Evolutionary conservation across 768 basidiomycete species (phyloP).

Genomic region (Lyophyllum shimeji): DNA sequence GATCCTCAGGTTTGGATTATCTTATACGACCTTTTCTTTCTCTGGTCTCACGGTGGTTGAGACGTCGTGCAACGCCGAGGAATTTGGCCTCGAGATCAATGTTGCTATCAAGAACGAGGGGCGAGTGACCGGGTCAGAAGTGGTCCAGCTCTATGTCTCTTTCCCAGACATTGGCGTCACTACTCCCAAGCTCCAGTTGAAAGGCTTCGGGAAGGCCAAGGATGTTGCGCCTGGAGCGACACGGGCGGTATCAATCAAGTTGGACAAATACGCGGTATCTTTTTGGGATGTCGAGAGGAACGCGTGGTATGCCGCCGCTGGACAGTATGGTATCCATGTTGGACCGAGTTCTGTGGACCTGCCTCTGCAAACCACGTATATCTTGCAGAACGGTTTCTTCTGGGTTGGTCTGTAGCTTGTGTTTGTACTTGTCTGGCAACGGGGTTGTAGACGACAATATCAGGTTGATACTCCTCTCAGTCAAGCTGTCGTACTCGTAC

Average conservation of each 20-base stretch:
- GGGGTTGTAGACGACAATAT: not conserved
- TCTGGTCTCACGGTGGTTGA: slow-evolving; percentile 42
- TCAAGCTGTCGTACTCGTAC: too few relatives aligned
- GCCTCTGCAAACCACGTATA: slow-evolving; percentile 22
- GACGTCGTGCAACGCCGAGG: slow-evolving; percentile 21
- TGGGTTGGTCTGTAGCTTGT: slow-evolving; percentile 30
- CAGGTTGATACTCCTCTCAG: not conserved
- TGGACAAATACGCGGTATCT: slow-evolving; percentile 72
- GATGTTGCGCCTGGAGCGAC: slow-evolving; percentile 49
- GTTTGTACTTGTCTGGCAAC: not conserved
- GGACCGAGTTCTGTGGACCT: slow-evolving; percentile 39
- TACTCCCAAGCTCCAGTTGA: slow-evolving; percentile 61
- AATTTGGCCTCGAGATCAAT: slow-evolving; percentile 36
- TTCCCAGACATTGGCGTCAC: slow-evolving; percentile 49
- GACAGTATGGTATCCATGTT: slow-evolving; percentile 48
- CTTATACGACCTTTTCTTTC: slow-evolving; percentile 70
- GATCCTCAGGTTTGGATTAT: slow-evolving; percentile 60
- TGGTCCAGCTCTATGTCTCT: slow-evolving; percentile 64
- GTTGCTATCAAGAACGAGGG: slow-evolving; percentile 60
- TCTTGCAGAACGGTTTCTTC: slow-evolving; percentile 20
- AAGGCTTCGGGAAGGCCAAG: slow-evolving; percentile 61
- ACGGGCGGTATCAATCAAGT: slow-evolving; percentile 35
- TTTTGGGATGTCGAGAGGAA: slow-evolving; percentile 51
- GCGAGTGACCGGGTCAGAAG: slow-evolving; percentile 51
- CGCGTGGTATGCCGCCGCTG: slow-evolving; percentile 51